phyloP scores from a whole-genome alignment of 2,329 filamentous ascomycete species.

The Thermothelomyces thermophilus region DNA sequence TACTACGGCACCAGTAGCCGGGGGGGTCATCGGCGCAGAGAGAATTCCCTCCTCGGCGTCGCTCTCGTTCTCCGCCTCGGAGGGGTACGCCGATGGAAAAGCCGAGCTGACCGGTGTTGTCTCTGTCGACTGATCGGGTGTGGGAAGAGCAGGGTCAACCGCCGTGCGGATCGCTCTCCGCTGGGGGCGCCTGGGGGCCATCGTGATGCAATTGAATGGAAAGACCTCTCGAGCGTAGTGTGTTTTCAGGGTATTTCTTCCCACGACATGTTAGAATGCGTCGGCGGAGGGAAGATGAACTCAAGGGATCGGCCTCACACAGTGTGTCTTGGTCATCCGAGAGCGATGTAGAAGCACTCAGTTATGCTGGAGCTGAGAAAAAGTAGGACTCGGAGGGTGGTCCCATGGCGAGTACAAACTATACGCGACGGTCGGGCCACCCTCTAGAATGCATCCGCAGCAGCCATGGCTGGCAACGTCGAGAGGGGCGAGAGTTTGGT shows the following conservation, averaged over 20 bases:
- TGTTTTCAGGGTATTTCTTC: background rate
- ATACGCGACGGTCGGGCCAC: slow-evolving; percentile 40
- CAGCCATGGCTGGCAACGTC: slow-evolving; percentile 35
- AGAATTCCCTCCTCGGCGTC: slow-evolving; percentile 36
- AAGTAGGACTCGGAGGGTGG: slow-evolving; percentile 45
- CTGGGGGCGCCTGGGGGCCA: slow-evolving; percentile 23
- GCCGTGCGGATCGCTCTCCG: slow-evolving; percentile 15
- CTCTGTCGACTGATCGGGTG: slow-evolving; percentile 29
- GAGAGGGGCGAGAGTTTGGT: slow-evolving; percentile 10
- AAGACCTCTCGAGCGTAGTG: background rate
- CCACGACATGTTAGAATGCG: background rate
- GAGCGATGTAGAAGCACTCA: background rate
- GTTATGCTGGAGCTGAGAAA: slow-evolving; percentile 21
- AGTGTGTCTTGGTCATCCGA: background rate
- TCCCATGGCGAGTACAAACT: slow-evolving; percentile 45
- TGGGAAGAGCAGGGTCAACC: slow-evolving; percentile 24
- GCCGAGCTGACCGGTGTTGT: slow-evolving; percentile 34
- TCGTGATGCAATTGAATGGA: slow-evolving; percentile 9
- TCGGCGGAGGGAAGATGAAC: background rate
- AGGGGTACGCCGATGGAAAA: slow-evolving; percentile 32
- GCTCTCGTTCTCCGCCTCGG: slow-evolving; percentile 34
- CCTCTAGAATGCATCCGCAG: slow-evolving; percentile 47
- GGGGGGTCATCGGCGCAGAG: slow-evolving; percentile 39
- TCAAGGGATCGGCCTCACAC: background rate
- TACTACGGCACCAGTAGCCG: slow-evolving; percentile 27